Percentiles rank a stretch among this genome's conserved stretches.
These are phyloP conservation scores for Mycena maculata DNA, from an alignment of 768 basidiomycete genomes.

Conservation along the genomic window DNA sequence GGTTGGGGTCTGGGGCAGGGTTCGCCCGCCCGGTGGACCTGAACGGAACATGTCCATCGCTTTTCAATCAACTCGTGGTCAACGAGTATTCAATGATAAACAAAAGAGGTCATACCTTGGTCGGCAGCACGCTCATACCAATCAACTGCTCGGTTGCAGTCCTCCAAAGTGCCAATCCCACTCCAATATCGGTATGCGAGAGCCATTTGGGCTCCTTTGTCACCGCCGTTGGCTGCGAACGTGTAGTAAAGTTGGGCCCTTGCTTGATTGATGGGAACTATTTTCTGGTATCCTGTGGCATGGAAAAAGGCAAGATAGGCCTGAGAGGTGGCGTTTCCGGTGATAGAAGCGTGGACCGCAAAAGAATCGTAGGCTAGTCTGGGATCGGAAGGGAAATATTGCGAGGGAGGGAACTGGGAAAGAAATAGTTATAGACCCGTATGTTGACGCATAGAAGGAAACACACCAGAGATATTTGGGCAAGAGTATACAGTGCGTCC, in stretches of 20 bases:
- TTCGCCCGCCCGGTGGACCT: conserved; percentile 92
- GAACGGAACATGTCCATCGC: conserved; percentile 85
- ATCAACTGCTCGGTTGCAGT: conserved; percentile 82
- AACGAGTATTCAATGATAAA: neutral
- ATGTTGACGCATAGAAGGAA: neutral
- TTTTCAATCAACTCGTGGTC: conserved; percentile 40
- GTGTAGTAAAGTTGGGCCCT: conserved; percentile 94
- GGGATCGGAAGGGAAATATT: conserved; percentile 72
- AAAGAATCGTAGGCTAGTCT: conserved; percentile 73
- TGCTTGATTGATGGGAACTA: conserved; percentile 75
- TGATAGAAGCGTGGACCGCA: conserved; percentile 67
- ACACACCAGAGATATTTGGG: conserved; percentile 74
- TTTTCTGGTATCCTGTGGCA: conserved; percentile 81
- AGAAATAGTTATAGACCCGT: conserved; percentile 3
- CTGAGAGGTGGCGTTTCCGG: conserved; percentile 91
- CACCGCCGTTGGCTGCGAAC: conserved; percentile 89
- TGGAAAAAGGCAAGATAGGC: conserved; percentile 89
- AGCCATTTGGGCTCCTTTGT: conserved; percentile 92
- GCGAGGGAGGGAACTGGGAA: conserved; percentile 77
- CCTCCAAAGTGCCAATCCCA: conserved; percentile 91
- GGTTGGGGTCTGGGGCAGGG: conserved; percentile 84
- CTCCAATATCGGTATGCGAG: conserved; percentile 96
- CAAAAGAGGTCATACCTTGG: conserved; percentile 63
- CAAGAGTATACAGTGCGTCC: conserved; percentile 79
- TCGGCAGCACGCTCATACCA: conserved; percentile 95